phyloP scores from a whole-genome alignment of 352 stramenopile species.

The Globisporangium abappressorium region DNA sequence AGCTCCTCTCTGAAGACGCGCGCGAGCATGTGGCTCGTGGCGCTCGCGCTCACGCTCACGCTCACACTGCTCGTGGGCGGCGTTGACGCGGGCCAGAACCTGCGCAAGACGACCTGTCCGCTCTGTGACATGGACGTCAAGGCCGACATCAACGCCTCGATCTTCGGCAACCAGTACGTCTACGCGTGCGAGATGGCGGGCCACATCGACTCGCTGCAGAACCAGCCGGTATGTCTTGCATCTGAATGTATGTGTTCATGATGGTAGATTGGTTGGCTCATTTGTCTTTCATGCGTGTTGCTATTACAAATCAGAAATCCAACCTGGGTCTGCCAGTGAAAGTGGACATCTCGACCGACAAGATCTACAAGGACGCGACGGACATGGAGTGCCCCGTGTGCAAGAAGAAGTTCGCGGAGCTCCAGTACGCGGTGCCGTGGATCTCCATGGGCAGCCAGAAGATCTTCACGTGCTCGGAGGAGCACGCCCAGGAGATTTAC shows the following conservation, averaged over 20 bases:
- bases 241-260: not conserved
- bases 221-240: constrained; percentile 50
- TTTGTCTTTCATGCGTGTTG: constrained; percentile 5
- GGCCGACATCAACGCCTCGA: constrained; percentile 52
- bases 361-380: constrained; percentile 63
- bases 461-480: constrained; percentile 71
- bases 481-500: constrained; percentile 53
- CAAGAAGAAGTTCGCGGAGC: constrained; percentile 45
- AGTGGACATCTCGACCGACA: constrained; percentile 58
- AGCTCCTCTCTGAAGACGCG: not conserved
- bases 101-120: constrained; percentile 44
- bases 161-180: constrained; percentile 68
- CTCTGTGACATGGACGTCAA: constrained; percentile 43
- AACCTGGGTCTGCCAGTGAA: constrained; percentile 44
- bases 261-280: not conserved
- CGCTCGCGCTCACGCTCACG: constrained; percentile 19
- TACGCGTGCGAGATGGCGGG: constrained; percentile 85
- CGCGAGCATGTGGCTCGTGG: constrained; percentile 9
- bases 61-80: constrained; percentile 24
- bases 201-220: constrained; percentile 74
- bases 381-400: constrained; percentile 63
- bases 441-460: constrained; percentile 66
- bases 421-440: constrained; percentile 76
- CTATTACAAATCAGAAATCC: constrained; percentile 21
- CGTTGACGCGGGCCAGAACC: constrained; percentile 41